Conservation (phyloP, 1,284 basidiomycete species). For the Sanghuangporus sanghuang region DNA sequence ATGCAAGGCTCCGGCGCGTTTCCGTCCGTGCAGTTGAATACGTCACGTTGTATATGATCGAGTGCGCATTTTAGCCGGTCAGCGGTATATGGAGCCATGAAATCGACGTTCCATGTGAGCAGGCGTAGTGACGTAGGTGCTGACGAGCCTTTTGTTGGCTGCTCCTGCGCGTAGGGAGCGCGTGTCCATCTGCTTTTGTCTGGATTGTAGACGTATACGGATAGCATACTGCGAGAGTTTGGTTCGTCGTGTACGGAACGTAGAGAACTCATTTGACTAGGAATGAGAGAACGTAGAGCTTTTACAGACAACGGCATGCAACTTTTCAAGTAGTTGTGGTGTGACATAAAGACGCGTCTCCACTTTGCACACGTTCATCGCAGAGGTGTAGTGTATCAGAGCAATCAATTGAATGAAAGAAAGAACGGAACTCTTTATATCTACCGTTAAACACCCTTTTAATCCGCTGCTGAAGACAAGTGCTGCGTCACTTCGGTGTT, state of each 20-base stretch:
- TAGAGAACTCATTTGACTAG: neutral
- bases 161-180: neutral
- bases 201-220: slow-evolving; percentile 4
- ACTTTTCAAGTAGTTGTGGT: neutral
- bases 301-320: neutral
- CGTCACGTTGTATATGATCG: slow-evolving; percentile 44
- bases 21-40: slow-evolving; percentile 38
- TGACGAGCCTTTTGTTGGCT: neutral
- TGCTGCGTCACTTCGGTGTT: neutral
- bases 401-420: no score
- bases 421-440: no score
- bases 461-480: neutral
- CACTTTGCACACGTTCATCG: no score
- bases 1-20: slow-evolving; percentile 49
- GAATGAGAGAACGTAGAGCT: neutral
- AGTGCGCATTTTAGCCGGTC: slow-evolving; percentile 45
- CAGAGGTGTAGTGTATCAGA: no score
- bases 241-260: neutral
- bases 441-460: no score
- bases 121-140: slow-evolving; percentile 42
- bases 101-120: slow-evolving; percentile 67
- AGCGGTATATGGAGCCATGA: slow-evolving; percentile 30
- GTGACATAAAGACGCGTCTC: no score
- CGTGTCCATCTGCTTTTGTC: slow-evolving; percentile 9
- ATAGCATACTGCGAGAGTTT: neutral